phyloP scores from a whole-genome alignment of 352 stramenopile species.

The Globisporangium barbulae region DNA sequence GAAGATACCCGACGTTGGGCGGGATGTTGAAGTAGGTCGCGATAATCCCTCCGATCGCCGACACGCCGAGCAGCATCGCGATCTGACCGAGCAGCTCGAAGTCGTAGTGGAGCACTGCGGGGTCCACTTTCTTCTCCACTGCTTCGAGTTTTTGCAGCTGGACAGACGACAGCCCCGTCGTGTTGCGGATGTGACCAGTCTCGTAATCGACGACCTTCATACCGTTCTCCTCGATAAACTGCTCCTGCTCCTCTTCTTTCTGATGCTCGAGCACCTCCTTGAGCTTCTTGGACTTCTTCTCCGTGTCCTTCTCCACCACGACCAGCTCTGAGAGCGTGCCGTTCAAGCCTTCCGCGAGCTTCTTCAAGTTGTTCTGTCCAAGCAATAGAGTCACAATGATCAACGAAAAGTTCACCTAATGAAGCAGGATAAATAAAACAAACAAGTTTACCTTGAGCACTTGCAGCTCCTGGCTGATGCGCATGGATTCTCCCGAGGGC shows the following conservation, averaged over 20 bases:
- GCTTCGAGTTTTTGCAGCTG: conserved; percentile 75
- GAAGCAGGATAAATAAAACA: neutral
- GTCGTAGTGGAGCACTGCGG: conserved; percentile 84
- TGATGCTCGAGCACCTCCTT: conserved; percentile 73
- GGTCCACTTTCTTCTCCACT: conserved; percentile 78
- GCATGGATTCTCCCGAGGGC: conserved; percentile 23
- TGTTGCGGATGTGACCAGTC: conserved; percentile 75
- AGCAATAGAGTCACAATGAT: neutral
- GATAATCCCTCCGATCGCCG: conserved; percentile 88
- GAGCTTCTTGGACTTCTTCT: conserved; percentile 76
- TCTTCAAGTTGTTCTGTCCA: conserved; percentile 57
- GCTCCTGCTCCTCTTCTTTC: conserved; percentile 70
- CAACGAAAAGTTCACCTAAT: neutral
- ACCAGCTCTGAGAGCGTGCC: conserved; percentile 74
- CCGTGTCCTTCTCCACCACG: conserved; percentile 79
- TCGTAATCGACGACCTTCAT: conserved; percentile 84
- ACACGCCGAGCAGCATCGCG: conserved; percentile 70
- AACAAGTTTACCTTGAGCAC: conserved; percentile 22
- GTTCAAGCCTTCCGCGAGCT: conserved; percentile 66
- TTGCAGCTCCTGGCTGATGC: conserved; percentile 41
- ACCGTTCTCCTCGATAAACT: conserved; percentile 77
- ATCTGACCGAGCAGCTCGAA: conserved; percentile 85
- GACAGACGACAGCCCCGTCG: conserved; percentile 50
- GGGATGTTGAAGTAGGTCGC: conserved; percentile 87
- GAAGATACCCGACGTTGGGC: conserved; percentile 89